These are phyloP conservation scores for Phytophthora pini DNA, from an alignment of 352 stramenopile genomes.

Conservation along the genomic window DNA sequence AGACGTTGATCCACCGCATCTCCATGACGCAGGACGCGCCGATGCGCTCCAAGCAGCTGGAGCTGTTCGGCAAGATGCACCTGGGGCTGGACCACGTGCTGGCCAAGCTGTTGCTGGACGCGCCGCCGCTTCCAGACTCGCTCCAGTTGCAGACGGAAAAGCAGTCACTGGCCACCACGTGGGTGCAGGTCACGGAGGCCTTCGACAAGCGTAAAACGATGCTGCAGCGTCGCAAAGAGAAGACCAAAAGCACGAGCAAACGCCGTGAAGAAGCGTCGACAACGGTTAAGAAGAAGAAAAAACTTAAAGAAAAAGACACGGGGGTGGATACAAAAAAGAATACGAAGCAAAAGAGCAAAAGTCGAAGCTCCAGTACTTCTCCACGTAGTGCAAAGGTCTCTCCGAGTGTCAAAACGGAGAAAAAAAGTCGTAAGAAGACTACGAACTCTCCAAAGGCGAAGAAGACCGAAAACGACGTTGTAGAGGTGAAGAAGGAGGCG, in stretches of 20 bases:
- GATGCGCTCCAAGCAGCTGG: constrained; percentile 24
- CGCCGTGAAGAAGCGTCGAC: neutral
- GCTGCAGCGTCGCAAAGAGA: constrained; percentile 39
- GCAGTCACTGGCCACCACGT: constrained; percentile 37
- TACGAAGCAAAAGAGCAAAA: constrained; percentile 23
- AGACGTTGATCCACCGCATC: constrained; percentile 9
- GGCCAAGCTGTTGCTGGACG: constrained; percentile 33
- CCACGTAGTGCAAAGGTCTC: constrained; percentile 18
- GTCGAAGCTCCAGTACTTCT: constrained; percentile 20
- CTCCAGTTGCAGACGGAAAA: constrained; percentile 42
- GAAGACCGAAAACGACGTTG: constrained; percentile 2
- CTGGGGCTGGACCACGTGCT: constrained; percentile 61
- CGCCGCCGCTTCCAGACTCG: constrained; percentile 26
- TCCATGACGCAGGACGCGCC: constrained; percentile 21
- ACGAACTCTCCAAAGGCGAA: neutral
- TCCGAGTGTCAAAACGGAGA: constrained; percentile 20
- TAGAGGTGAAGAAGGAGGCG: constrained; percentile 7
- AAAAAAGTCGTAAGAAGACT: constrained; percentile 19
- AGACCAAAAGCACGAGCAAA: constrained; percentile 31
- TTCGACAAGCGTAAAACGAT: constrained; percentile 37
- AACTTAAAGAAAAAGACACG: constrained; percentile 20
- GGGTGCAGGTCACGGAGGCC: constrained; percentile 27
- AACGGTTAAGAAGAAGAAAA: constrained; percentile 19
- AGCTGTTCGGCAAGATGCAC: constrained; percentile 53
- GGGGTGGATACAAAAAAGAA: constrained; percentile 5